A percentile compares a stretch with the other conserved stretches of the same genome.
phyloP scores from a whole-genome alignment of 2,329 filamentous ascomycete genomes.

The Zasmidium citrigriseum region DNA sequence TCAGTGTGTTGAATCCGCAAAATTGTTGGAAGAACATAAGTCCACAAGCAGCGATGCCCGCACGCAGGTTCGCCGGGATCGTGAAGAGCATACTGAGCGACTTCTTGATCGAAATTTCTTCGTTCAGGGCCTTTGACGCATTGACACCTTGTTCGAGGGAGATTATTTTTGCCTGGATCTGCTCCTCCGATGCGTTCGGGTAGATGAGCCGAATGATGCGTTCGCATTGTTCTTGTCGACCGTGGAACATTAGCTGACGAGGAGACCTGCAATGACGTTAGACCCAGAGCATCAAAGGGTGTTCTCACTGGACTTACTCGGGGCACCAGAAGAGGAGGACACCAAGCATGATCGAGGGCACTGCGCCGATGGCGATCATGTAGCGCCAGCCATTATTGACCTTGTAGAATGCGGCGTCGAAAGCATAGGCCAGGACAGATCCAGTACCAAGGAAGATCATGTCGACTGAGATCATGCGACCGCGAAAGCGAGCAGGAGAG shows the following conservation, averaged over 20 bases:
- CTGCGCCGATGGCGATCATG: conserved; percentile 30
- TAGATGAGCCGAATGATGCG: conserved; percentile 41
- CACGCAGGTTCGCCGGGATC: conserved; percentile 39
- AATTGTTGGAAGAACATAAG: conserved; percentile 44
- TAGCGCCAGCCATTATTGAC: conserved; percentile 34
- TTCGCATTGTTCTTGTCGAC: conserved; percentile 35
- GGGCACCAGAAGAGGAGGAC: conserved; percentile 38
- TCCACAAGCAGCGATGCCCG: conserved; percentile 41
- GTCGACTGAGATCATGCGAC: conserved; percentile 42
- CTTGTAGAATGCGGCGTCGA: conserved; percentile 38
- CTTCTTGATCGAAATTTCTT: conserved; percentile 33
- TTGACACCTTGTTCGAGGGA: conserved; percentile 34
- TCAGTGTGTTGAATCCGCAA: conserved; percentile 69
- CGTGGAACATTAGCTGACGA: conserved; percentile 42
- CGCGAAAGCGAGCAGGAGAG: conserved; percentile 48
- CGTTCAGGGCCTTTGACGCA: conserved; percentile 30
- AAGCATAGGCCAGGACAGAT: conserved; percentile 37
- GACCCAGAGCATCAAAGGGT: too few species aligned
- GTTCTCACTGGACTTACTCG: too few species aligned
- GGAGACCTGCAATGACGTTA: conserved; percentile 21
- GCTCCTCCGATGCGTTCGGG: conserved; percentile 19
- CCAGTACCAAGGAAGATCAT: conserved; percentile 37
- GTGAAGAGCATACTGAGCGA: conserved; percentile 38
- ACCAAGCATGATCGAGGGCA: conserved; percentile 38
- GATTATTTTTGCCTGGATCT: conserved; percentile 26